Conservation (phyloP, 73 alveolate species). For the Blepharisma japonicum region DNA sequence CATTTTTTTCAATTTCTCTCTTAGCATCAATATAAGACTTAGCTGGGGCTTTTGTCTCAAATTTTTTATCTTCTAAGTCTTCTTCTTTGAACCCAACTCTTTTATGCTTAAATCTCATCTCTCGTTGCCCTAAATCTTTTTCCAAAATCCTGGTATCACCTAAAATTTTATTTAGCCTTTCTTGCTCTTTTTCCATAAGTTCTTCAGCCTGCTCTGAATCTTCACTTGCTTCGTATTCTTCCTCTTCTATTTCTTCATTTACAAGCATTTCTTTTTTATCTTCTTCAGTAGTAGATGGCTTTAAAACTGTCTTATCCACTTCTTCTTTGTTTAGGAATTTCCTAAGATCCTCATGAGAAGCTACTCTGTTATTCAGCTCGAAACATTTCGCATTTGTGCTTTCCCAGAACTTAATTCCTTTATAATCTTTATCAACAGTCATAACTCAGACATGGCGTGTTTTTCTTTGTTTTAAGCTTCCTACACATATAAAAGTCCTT, state of each 20-base stretch:
- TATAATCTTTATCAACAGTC: conserved; percentile 53
- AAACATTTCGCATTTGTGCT: conserved; percentile 26
- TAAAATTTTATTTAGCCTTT: conserved; percentile 17
- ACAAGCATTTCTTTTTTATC: neutral
- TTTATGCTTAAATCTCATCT: conserved; percentile 1
- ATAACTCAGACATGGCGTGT: conserved; percentile 71
- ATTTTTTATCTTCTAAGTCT: conserved; percentile 41
- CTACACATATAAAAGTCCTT: conserved; percentile 67
- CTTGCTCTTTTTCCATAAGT: neutral
- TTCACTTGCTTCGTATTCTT: conserved; percentile 28
- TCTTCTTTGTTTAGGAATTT: conserved; percentile 26
- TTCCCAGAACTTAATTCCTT: conserved; percentile 62
- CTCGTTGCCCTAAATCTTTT: conserved; percentile 4
- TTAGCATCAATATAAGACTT: neutral
- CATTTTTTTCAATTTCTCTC: conserved; percentile 4
- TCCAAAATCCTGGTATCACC: neutral
- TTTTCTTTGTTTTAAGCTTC: conserved; percentile 43
- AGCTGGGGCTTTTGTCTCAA: conserved; percentile 35
- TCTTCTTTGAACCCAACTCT: neutral
- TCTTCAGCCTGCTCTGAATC: conserved; percentile 21
- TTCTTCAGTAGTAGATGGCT: neutral
- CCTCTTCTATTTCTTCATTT: conserved; percentile 8
- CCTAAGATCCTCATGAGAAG: conserved; percentile 23
- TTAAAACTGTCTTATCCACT: neutral
- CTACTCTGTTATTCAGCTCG: conserved; percentile 19